Base-by-base conservation (phyloP, 2,329 filamentous ascomycete genomes). In the Fusarium globosum region DNA sequence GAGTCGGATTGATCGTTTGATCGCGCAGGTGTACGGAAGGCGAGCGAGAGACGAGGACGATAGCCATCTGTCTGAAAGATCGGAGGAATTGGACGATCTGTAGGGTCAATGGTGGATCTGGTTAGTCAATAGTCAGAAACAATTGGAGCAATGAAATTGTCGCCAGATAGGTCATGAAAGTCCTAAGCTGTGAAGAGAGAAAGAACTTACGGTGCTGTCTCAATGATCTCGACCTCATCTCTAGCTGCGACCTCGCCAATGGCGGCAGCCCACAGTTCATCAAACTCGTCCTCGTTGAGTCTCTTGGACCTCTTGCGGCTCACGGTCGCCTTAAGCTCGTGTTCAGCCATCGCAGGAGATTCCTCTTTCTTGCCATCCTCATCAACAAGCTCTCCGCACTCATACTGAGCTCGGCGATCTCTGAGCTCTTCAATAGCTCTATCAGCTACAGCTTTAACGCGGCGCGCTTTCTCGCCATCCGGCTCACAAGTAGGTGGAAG, bases 401-500 rank as follows among this genome's bases (percentile, higher is more conserved):
- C 96, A 78, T 91, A 98, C 78, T 95, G 92, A 62, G 96, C 96
- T 67, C 94, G 91, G 45, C 94, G 91, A 75, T 97, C 91, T 61
- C 96, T 90, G 55, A 99, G 88, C 77, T 95, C 92, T 77, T 97
- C 94, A 8, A 98, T 89, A 4, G 94, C 95, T 81, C 92, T 93
- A 80, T 98, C 92, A 13, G 95, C 94, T 21, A 99, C 94, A 26
- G 92, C 90, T 78, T 96, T 94, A 55, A 98, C 93, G 23, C 93
- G 92, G 43, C 94, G 91, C 13, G 93, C 94, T 82, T 97, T 98
- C 78, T 97, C 94, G 69, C 95, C 95, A 81, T 99, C 97, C 1
- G 96, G 93, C 82, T 98, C 96, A 82, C 96, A 99, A 9, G 94
- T 95, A 4, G 97, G 96, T 11, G 95, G 91, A 14, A 99, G 85